Base-by-base conservation (phyloP, 805 yeast genomes). In the Cyberlindnera meyerae region DNA sequence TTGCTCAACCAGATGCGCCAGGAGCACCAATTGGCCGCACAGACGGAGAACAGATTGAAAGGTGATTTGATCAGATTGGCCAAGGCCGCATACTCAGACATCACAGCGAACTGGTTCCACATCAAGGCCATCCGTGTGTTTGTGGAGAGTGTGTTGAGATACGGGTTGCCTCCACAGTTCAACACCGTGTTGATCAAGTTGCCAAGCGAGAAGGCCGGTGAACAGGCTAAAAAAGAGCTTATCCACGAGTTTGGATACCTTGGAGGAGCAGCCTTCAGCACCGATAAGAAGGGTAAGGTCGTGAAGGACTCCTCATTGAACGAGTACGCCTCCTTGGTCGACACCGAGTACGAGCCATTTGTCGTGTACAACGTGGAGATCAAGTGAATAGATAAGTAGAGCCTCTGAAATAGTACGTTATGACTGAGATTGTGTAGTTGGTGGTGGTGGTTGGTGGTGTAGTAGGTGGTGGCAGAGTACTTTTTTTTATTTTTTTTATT, bases 91-190 rank as follows among this genome's bases (percentile, higher is more conserved):
- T 93, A 82, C 59, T 71, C 83, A 17, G 97, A 93, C 54, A 77
- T 89, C 34, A 69, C 84, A 44, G 71, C 85, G 49, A 77, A 82
- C 47, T 88, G 96, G 96, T 71, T 85, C 55, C 98, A 93, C 62
- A 75, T 93, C 49, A 88, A 88, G 63, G 77, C 85, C 4, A 71
- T 93, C 36, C 79, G 97, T 49, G 73, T 85, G 14, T 93, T 83
- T 61, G 96, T 90, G 26, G 99, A 93, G 65, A 75, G 88, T 34
- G 96, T 93, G 12, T 72, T 93, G 59, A 80, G 99, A 63, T 93
- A 93, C 60, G 99, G 99, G 1, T 73, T 93, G 47, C 99, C 98
- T 24, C 97, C 97, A 21, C 82, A 82, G 52, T 93, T 90, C 60
- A 74, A 77, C 55, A 66, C 75, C 11, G 68, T 65, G 28, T 52